Evolutionary conservation across 129 eudicot genomes (phyloP), one percentile per base, ranked within the genome.

Genomic region (Kitagawia praeruptora): DNA sequence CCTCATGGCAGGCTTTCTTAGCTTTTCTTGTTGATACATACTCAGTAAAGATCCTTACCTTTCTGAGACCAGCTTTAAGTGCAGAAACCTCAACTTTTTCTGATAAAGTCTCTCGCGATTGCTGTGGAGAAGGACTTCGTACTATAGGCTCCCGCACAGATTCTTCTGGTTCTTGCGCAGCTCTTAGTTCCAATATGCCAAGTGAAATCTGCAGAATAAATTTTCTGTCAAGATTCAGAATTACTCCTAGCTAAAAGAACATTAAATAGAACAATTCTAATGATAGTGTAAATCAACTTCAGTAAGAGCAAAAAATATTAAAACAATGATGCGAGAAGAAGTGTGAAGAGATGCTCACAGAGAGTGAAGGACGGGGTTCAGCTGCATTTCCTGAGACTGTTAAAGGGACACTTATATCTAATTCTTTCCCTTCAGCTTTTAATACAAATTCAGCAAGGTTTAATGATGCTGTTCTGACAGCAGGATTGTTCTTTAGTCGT

Each of bases 401-500:
- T 75, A 93, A 84, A 74, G 98, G 97, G 88, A 91, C 76, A 63
- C 46, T 85, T 47, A 93, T 81, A 47, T 87, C 85, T 13, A 81
- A 80, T 48, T 85, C 85, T 44, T 85, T 86, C 75, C 79, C 86
- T 48, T 87, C 93, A 58, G 80, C 78, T 39, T 70, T 11, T 34
- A 84, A 89, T 77, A 83, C 89, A 80, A 85, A 91, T 69, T 86
- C 93, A 19, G 90, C 93, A 82, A 93, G 87, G 80, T 93, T 88
- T 81, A 93, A 81, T 1, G 88, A 77, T 44, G 91, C 94, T 66
- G 93, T 84, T 71, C 88, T 93, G 34, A 88, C 11, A 21, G 78
- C 42, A 67, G 72, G 79, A 37, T 78, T 86, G 80, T 78, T 81
- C 69, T 85, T 91, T 48, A 81, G 83, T 78, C 79, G 89, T 82